Evolutionary conservation across 345 rosid species (phyloP), one percentile per base, ranked within the genome.

Genomic region (Linum trigynum): DNA sequence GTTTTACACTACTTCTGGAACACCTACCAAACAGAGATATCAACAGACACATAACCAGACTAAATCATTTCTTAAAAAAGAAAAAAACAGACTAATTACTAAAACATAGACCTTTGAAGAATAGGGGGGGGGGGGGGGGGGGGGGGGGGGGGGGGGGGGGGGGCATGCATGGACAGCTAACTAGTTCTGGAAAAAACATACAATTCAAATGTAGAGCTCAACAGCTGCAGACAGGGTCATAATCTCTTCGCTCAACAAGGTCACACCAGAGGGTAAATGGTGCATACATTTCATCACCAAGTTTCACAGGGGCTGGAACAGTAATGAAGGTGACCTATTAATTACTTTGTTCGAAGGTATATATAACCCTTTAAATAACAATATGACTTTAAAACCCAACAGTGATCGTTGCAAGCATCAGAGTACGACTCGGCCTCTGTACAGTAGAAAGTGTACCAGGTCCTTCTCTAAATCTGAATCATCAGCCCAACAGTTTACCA

Each of bases 1-100:
- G 48, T 57, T 61, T 65, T 32, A 65, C 58, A 65, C 62, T 63
- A 69, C 72, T 77, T 62, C 32, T 16, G n/a, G 67, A 63, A 48
- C 43, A 48, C 67, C 67, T 38, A 60, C 39, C 65, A 51, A 48
- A 48, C 65, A 65, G 38, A 55, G 51, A 57, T 70, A 67, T 61
- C 68, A 64, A 62, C 59, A 43, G 65, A 66, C 7, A 39, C 56
- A 48, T 55, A 63, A 12, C 40, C 56, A 57, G 66, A 56, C 45
- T 59, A 42, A 71, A 72, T 38, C 55, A 55, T 62, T 55, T 61
- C 39, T 48, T 16, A 62, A 50, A 41, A 56, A 12, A 58, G 55
- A 58, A 64, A 14, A 39, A 62, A 1, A 61, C 57, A 75, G 67
- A 57, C 64, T 71, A 59, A 67, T 23, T 5, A 37, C 41, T 23